A percentile compares a stretch with the other conserved stretches of the same genome.
These are phyloP conservation scores for Trichoderma guizhouense DNA, from an alignment of 2,329 filamentous ascomycete species.

Conservation along the genomic window DNA sequence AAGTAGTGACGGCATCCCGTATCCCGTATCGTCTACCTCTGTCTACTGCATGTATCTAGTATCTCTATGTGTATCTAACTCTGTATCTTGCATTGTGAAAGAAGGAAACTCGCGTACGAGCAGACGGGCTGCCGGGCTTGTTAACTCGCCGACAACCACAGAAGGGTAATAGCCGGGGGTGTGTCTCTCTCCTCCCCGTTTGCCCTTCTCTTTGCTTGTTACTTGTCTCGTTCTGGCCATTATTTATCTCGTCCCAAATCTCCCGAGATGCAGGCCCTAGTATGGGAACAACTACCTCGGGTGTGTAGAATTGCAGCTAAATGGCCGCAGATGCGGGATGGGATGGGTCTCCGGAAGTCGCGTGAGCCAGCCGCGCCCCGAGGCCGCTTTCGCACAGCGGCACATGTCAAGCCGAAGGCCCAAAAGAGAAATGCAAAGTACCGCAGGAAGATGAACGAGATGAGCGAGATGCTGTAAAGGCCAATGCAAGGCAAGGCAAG, in stretches of 20 bases:
- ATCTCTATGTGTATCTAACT: background rate
- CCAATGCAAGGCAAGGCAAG: background rate
- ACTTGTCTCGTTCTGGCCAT: background rate
- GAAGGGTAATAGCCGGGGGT: background rate
- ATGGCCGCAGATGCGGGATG: background rate
- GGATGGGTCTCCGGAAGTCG: background rate
- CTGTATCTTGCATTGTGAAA: background rate
- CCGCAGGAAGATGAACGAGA: background rate
- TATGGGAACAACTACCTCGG: background rate
- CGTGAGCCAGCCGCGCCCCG: background rate
- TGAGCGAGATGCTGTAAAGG: background rate
- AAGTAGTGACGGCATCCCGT: background rate
- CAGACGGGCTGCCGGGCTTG: background rate
- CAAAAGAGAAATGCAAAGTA: background rate
- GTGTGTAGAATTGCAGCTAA: background rate
- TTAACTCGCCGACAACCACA: background rate
- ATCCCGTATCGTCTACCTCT: background rate
- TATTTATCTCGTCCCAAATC: background rate
- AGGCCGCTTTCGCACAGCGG: background rate
- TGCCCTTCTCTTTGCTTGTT: background rate
- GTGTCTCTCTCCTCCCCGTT: background rate
- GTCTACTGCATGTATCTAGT: background rate
- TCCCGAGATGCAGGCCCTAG: background rate
- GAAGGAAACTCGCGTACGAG: background rate
- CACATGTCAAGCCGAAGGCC: background rate